Percentiles rank a stretch among this genome's conserved stretches.
These are phyloP conservation scores for Cystobasidium sp. DNA, from an alignment of 1,284 basidiomycete species.

Conservation along the genomic window DNA sequence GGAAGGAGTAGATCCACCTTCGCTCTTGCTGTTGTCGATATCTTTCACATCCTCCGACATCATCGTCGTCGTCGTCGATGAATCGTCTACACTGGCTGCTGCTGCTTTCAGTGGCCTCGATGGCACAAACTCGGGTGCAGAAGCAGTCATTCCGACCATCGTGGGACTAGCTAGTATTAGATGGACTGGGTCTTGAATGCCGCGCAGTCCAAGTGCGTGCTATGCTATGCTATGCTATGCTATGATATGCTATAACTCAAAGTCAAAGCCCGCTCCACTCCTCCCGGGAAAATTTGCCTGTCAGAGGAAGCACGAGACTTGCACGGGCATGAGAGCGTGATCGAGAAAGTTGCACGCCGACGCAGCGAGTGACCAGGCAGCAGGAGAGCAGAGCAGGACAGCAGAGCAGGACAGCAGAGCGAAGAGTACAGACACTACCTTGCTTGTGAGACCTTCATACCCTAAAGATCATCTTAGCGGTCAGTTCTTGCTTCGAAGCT, in stretches of 20 bases:
- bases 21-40: neutral
- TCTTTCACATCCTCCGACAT: neutral
- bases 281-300: slow-evolving; percentile 8
- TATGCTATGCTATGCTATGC: neutral
- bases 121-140: slow-evolving; percentile 36
- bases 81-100: neutral
- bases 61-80: slow-evolving; percentile 1
- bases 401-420: neutral
- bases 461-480: no score
- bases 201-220: neutral
- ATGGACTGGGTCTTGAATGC: neutral
- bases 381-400: no score
- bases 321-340: neutral
- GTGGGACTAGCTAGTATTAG: neutral
- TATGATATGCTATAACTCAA: no score
- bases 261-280: no score
- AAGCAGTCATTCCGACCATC: slow-evolving; percentile 34
- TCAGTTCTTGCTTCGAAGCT: neutral
- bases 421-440: neutral
- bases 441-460: no score
- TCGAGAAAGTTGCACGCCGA: neutral
- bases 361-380: no score
- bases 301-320: no score
- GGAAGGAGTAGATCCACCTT: neutral
- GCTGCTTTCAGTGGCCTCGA: slow-evolving; percentile 10